These are phyloP conservation scores for Chlorella vulgaris DNA, from an alignment of 139 green algal genomes.

Conservation along the genomic window DNA sequence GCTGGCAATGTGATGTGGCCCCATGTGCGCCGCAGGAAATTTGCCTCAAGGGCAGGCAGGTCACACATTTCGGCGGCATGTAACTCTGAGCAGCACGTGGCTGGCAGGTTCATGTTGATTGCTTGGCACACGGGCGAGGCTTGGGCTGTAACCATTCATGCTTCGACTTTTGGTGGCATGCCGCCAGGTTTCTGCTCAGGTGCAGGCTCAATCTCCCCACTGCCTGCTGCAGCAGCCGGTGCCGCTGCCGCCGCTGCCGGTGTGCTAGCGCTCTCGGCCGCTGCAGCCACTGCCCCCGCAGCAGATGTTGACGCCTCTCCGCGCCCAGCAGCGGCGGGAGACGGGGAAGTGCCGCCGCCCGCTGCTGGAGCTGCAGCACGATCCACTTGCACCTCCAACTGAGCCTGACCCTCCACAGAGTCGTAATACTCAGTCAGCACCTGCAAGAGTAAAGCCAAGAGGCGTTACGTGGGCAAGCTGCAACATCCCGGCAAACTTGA, in stretches of 20 bases:
- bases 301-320: not conserved
- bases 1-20: too few species aligned
- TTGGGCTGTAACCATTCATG: too few species aligned
- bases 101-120: too few species aligned
- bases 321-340: not conserved
- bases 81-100: too few species aligned
- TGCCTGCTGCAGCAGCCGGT: not conserved
- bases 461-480: too few species aligned
- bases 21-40: too few species aligned
- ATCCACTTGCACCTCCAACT: slow-evolving; percentile 20
- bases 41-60: too few species aligned
- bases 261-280: not conserved
- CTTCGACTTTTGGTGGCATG: not conserved
- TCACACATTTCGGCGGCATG: too few species aligned
- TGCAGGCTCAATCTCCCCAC: not conserved
- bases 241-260: not conserved
- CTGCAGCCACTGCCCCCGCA: not conserved
- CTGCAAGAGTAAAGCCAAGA: not conserved
- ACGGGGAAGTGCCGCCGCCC: not conserved
- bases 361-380: not conserved
- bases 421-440: slow-evolving; percentile 27
- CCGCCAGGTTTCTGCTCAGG: not conserved
- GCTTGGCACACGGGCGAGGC: too few species aligned
- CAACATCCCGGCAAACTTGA: too few species aligned
- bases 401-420: not conserved